Evolutionary conservation across 225 moss, liverwort and hornwort species (phyloP), one percentile per base, ranked within the genome.

Genomic region (Anthoceros angustus): DNA sequence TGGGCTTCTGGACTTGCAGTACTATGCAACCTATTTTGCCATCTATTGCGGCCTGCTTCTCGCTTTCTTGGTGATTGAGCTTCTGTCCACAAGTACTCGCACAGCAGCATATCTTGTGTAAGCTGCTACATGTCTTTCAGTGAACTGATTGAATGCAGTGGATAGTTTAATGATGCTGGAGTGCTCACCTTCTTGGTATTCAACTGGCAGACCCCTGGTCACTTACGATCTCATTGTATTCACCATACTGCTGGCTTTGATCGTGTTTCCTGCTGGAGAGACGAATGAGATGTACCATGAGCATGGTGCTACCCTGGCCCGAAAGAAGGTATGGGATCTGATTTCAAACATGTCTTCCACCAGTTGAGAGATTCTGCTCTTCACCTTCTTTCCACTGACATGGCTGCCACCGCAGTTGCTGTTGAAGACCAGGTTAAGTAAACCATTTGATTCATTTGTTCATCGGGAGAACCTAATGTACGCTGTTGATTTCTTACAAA

Each of bases 201-300:
- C 14, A 32, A 32, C 32, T 55, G 0, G 72, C 87, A 98, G 95
- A 78, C 83, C 80, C 39, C 80, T 91, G 45, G 95, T 98, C 42
- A 76, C 72, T 40, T 98, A 63, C 64, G 95, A 98, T 71, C 70
- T 98, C 60, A n/a, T 98, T 14, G 77, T 92, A 45, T 98, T 98
- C 72, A 67, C 87, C 55, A 74, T 73, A 43, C 82, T 98, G 79
- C 78, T 98, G 16, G 79, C 86, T 67, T 79, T 98, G 41, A 91
- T 98, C 64, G 92, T 98, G 61, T 98, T 86, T 64, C 88, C 95
- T 63, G 95, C 88, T 40, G 95, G 95, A 71, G 91, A 80, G 75
- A 89, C 95, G 9, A 98, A 98, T 67, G 76, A 71, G 45, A 84
- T 86, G 88, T 83, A 98, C 72, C 71, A 78, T 43, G 80, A 85